phyloP scores from a whole-genome alignment of 2,329 filamentous ascomycete genomes.

The Colletotrichum lupini region DNA sequence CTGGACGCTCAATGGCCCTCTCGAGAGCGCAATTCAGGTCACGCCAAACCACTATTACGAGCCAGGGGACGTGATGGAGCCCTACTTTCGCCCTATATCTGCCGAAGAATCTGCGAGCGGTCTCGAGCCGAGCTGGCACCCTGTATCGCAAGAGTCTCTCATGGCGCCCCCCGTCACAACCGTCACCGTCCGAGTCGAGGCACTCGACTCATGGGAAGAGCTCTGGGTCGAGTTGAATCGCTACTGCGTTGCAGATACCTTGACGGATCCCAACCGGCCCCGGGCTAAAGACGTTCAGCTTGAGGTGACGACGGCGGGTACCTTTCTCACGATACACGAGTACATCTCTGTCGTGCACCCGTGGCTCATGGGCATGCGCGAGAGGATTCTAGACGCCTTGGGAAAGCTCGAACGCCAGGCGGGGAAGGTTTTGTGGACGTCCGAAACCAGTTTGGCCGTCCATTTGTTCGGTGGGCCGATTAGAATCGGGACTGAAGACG shows the following conservation, averaged over 20 bases:
- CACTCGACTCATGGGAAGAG: not conserved
- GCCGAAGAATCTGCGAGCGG: not conserved
- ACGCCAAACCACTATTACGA: conserved; percentile 16
- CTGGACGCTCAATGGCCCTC: conserved; percentile 8
- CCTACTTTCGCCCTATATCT: conserved; percentile 14
- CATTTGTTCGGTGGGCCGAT: not conserved
- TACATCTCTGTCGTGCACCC: conserved; percentile 38
- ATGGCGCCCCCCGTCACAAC: conserved; percentile 6
- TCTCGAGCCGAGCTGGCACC: conserved; percentile 21
- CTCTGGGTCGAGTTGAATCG: not conserved
- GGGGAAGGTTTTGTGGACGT: too few species aligned
- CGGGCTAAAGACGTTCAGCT: conserved; percentile 19
- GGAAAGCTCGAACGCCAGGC: not conserved
- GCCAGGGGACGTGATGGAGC: conserved; percentile 19
- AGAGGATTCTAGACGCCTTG: conserved; percentile 9
- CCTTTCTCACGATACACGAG: conserved; percentile 39
- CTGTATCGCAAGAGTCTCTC: conserved; percentile 34
- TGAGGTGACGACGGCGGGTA: conserved; percentile 27
- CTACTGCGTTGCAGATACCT: not conserved
- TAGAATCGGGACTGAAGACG: not conserved
- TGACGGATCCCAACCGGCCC: conserved; percentile 5
- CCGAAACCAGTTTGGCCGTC: not conserved
- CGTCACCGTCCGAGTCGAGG: conserved; percentile 7
- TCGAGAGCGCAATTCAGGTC: conserved; percentile 32
- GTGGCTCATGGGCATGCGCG: conserved; percentile 35